phyloP scores from a whole-genome alignment of 768 basidiomycete genomes.

The Leucosporidium scottii region DNA sequence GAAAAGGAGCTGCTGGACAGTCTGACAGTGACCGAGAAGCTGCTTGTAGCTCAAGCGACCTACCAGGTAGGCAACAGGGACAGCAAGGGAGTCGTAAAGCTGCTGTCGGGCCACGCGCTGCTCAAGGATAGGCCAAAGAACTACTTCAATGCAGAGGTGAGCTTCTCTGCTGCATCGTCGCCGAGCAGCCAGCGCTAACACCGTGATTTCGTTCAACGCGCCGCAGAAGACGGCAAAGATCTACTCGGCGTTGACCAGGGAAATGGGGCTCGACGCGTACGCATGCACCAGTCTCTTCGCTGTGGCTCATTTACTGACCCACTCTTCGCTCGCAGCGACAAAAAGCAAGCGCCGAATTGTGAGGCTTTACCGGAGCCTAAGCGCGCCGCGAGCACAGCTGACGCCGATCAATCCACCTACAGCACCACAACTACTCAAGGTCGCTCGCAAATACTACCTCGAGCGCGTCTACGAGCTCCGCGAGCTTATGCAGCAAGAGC shows the following conservation, averaged over 20 bases:
- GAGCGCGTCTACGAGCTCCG: slow-evolving; percentile 26
- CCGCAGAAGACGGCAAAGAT: neutral
- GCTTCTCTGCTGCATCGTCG: no score
- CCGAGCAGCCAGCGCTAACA: neutral
- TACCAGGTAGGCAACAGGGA: slow-evolving; percentile 13
- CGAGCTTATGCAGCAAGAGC: slow-evolving; percentile 20
- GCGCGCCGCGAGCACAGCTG: no score
- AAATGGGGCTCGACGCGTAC: slow-evolving; percentile 9
- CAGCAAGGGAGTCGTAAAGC: neutral
- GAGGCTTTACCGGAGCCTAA: no score
- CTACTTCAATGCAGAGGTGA: slow-evolving; percentile 19
- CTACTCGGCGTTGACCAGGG: slow-evolving; percentile 7
- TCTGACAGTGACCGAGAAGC: slow-evolving; percentile 14
- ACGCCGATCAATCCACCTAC: neutral
- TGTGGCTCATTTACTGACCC: no score
- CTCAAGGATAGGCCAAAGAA: neutral
- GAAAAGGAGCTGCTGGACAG: no score
- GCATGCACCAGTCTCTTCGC: neutral
- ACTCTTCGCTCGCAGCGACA: no score
- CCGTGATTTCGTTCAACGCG: no score
- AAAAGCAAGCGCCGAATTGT: no score
- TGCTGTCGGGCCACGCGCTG: slow-evolving; percentile 17
- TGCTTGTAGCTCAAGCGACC: slow-evolving; percentile 25
- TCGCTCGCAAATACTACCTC: slow-evolving; percentile 31
- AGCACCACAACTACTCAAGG: slow-evolving; percentile 20